Evolutionary conservation across 2,329 filamentous ascomycete genomes (phyloP), one percentile per base, ranked within the genome.

Genomic region (Fonsecaea pugnacius): DNA sequence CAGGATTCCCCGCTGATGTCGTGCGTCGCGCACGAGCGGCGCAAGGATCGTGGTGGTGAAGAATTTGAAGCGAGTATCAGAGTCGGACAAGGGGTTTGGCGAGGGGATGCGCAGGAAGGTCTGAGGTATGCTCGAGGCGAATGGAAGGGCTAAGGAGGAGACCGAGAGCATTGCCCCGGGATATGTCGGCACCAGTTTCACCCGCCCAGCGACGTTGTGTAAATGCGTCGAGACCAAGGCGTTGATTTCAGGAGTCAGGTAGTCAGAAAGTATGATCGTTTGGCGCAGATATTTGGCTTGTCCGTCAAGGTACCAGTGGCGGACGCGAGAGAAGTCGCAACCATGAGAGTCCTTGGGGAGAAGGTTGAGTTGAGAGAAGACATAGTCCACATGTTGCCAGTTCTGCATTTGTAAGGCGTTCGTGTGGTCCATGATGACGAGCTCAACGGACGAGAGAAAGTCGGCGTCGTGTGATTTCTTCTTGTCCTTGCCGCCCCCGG

Each of bases 321-420:
- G 86, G 5, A 98, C 91, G 18, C 95, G 90, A 70, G 89, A 91
- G 75, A 98, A 96, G 79, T 99, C 95, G 73, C 92, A 96, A 69
- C 91, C 93, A 76, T 97, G 93, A 0, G 91, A 86, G 71, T 96
- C 91, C 73, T 89, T 91, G 40, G 95, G 94, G 72, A 96, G 91
- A 24, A 90, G 83, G 75, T 99, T 99, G 67, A 99, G 85, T 75
- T 96, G 91, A 67, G 91, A 88, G 73, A 98, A 93, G 71, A 97
- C 90, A 75, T 91, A 91, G 75, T 96, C 91, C 66, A 97, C 86
- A 74, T 99, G 94, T 73, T 97, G 92, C 93, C 94, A 98, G 76
- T 96, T 98, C 76, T 99, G 95, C 92, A 97, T 97, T 8, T 96
- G 85, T 48, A 97, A 85, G 0, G 92, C 92, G 76, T 98, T 93